Percentiles rank a stretch among this genome's conserved stretches.
phyloP scores from a whole-genome alignment of 2,329 filamentous ascomycete genomes.

The Gliomastix tumulicola region DNA sequence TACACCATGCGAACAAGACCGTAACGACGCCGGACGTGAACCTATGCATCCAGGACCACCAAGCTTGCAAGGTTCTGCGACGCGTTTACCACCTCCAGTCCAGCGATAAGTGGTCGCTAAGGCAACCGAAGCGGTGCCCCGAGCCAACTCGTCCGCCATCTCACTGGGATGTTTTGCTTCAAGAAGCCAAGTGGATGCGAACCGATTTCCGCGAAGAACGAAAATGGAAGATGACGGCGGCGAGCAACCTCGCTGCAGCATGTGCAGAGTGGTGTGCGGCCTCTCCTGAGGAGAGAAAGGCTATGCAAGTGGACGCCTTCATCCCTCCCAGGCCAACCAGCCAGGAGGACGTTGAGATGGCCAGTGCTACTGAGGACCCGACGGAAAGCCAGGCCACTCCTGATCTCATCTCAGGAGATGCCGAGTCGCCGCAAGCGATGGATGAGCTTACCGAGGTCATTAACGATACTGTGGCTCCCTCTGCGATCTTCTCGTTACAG shows the following conservation, averaged over 20 bases:
- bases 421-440: conserved; percentile 43
- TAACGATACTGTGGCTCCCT: conserved; percentile 54
- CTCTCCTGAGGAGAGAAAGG: conserved; percentile 52
- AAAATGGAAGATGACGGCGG: conserved; percentile 84
- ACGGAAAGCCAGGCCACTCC: conserved; percentile 50
- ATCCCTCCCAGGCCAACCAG: conserved; percentile 34
- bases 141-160: conserved; percentile 72
- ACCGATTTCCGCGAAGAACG: conserved; percentile 92
- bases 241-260: conserved; percentile 71
- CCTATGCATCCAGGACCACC: conserved; percentile 75
- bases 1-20: conserved; percentile 82
- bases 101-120: conserved; percentile 84
- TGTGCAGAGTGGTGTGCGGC: conserved; percentile 78
- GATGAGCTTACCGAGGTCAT: conserved; percentile 30
- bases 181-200: conserved; percentile 97
- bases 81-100: conserved; percentile 88
- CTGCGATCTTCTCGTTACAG: conserved; percentile 75
- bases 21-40: conserved; percentile 80
- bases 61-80: conserved; percentile 79
- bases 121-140: conserved; percentile 76
- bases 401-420: conserved; percentile 58
- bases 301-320: conserved; percentile 59
- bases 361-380: conserved; percentile 22
- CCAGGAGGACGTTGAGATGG: conserved; percentile 20
- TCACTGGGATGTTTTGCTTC: conserved; percentile 80